Base-by-base conservation (phyloP, 345 rosid genomes). In the Gossypium mustelinum region DNA sequence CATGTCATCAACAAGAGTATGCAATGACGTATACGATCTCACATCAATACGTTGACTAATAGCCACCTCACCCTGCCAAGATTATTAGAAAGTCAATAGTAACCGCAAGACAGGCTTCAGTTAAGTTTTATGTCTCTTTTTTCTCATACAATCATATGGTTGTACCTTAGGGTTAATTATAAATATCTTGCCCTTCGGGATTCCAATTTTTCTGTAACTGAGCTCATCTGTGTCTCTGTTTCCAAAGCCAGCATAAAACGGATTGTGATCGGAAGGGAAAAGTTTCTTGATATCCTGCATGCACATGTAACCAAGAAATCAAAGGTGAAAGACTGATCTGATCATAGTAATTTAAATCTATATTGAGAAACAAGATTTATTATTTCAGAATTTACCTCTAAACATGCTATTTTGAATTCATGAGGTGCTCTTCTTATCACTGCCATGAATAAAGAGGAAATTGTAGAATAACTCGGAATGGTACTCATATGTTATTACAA, bases 371-470 rank as follows among this genome's bases (percentile, higher is more conserved):
- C 47, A 14, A 50, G 55, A 52, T 63, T 41, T 11, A 22, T 16
- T 24, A 43, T 72, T 76, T 73, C 54, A 51, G 45, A 11, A 57
- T 65, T 71, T 87, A 91, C 98, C 98, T 94, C 92, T 73, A 94
- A 77, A 83, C 98, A 94, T 9, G 97, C 97, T 55, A 94, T 94
- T 82, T 94, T 94, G 86, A 92, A 94, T 74, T 94, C 98, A 39
- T 92, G 98, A 56, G 98, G 98, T 25, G 98, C 94, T 82, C 97
- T 88, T 85, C 97, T 83, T 76, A 94, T 92, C 20, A 94, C 98
- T 94, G 88, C 66, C 78, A 84, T 29, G 43, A 73, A 59, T 58
- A 58, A 17, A 5, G 47, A 18, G 63, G 70, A 64, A 56, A 39
- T 56, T 73, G 59, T 56, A 48, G 47, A 48, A 66, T 20, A 56